A percentile compares a stretch with the other conserved stretches of the same genome.
phyloP scores from a whole-genome alignment of 345 rosid genomes.

The Conringia planisiliqua region DNA sequence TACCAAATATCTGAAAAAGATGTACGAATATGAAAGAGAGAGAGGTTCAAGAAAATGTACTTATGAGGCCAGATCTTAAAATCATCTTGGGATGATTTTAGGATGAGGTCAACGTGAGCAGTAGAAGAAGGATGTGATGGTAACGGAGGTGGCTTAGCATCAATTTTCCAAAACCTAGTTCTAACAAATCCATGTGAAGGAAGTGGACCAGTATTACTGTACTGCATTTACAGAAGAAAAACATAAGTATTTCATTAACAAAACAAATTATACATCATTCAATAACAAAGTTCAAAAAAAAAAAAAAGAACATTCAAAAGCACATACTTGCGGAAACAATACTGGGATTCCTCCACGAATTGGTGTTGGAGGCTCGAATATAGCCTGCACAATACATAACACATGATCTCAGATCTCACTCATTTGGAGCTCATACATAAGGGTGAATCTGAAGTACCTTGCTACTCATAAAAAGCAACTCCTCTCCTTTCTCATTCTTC shows the following conservation, averaged over 20 bases:
- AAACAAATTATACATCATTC: conserved; percentile 1
- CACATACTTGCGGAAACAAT: conserved; percentile 86
- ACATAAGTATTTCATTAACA: conserved; percentile 8
- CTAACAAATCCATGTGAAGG: conserved; percentile 87
- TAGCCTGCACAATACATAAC: conserved; percentile 45
- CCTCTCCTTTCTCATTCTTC: conserved; percentile 77
- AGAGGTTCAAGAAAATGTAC: conserved; percentile 33
- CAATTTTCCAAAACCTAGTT: conserved; percentile 67
- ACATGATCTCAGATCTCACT: conserved; percentile 6
- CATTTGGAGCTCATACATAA: not conserved
- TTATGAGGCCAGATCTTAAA: conserved; percentile 84
- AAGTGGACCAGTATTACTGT: conserved; percentile 61
- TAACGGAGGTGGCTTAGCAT: conserved; percentile 66
- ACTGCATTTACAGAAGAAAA: conserved; percentile 42
- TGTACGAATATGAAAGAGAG: not conserved
- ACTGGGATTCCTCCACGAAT: conserved; percentile 93
- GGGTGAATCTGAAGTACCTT: conserved; percentile 46
- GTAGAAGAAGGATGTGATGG: conserved; percentile 34
- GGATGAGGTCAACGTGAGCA: conserved; percentile 69
- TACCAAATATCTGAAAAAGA: too few species aligned
- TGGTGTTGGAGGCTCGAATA: conserved; percentile 61
- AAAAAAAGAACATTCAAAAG: not conserved
- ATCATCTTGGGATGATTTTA: conserved; percentile 61
- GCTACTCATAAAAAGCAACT: conserved; percentile 74
- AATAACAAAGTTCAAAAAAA: not conserved